These are phyloP conservation scores for Globisporangium cystogenes DNA, from an alignment of 352 stramenopile genomes.

Conservation along the genomic window DNA sequence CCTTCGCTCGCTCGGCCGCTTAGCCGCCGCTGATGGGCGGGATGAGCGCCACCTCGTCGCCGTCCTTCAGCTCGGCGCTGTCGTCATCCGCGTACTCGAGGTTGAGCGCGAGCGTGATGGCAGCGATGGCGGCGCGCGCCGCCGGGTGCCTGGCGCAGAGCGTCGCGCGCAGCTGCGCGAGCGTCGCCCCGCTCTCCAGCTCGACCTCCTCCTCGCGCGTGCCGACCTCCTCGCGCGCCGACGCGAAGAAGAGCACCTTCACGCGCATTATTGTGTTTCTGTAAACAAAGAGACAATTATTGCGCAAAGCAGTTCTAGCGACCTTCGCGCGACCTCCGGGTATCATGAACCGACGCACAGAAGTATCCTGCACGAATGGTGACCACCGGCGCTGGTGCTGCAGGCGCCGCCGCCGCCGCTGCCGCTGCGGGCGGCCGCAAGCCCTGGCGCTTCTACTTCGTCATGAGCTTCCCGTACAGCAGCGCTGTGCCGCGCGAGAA, in stretches of 20 bases:
- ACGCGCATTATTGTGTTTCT: too few relatives aligned
- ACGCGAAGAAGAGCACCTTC: constrained; percentile 83
- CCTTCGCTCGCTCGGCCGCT: not conserved
- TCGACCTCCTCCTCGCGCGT: constrained; percentile 57
- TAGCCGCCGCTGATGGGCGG: constrained; percentile 73
- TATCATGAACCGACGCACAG: constrained; percentile 30
- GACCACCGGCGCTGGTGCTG: not conserved
- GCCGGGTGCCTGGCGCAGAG: constrained; percentile 51
- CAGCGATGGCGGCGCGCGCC: constrained; percentile 30
- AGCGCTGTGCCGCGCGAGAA: constrained; percentile 34
- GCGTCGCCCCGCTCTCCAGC: constrained; percentile 21
- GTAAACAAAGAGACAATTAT: too few relatives aligned
- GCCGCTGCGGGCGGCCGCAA: constrained; percentile 22
- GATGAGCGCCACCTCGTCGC: constrained; percentile 80
- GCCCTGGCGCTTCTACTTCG: constrained; percentile 71
- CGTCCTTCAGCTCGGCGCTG: constrained; percentile 38
- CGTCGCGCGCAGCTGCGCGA: constrained; percentile 31
- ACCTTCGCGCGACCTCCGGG: not conserved
- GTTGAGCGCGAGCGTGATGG: constrained; percentile 68
- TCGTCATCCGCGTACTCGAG: constrained; percentile 59
- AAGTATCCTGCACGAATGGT: too few relatives aligned
- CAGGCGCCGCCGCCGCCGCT: not conserved
- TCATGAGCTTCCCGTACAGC: constrained; percentile 42
- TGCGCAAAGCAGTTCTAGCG: too few relatives aligned
- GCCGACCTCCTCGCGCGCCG: constrained; percentile 61